Conservation (phyloP, 2,329 filamentous ascomycete genomes). For the Colletotrichum eremochloae region DNA sequence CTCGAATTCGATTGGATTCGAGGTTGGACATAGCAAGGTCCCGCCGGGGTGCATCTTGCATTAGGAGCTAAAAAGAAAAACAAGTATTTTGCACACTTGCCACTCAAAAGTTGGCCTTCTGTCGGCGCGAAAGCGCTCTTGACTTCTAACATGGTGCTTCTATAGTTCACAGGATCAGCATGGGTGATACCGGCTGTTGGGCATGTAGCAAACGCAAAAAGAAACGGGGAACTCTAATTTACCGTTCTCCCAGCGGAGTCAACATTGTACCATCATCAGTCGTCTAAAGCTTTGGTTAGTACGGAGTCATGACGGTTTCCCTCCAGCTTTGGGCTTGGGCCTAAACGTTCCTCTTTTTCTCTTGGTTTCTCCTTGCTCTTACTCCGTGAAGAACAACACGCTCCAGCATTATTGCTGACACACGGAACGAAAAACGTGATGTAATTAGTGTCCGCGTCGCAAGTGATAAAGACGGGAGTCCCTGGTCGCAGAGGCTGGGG, state of each 20-base stretch:
- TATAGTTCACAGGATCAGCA: conserved; percentile 5
- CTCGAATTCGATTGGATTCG: not conserved
- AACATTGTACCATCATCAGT: not conserved
- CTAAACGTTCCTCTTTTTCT: not conserved
- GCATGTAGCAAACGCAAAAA: not conserved
- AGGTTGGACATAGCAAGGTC: not conserved
- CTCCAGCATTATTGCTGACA: not conserved
- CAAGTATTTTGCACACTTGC: not conserved
- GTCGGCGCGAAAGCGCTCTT: not conserved
- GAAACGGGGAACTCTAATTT: not conserved
- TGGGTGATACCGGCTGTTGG: conserved; percentile 7
- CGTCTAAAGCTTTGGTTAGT: not conserved
- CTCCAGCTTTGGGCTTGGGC: not conserved
- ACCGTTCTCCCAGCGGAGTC: not conserved
- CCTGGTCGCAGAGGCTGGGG: not conserved
- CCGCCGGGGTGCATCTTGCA: conserved; percentile 4
- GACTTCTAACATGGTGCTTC: not conserved
- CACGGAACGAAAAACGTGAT: conserved; percentile 19
- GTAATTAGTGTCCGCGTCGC: not conserved
- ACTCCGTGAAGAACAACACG: conserved; percentile 5
- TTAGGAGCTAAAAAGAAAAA: not conserved
- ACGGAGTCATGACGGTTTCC: not conserved
- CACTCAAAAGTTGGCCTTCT: not conserved
- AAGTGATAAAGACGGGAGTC: conserved; percentile 9
- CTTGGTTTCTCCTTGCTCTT: not conserved